Evolutionary conservation across 371 early-diverging fungal species (phyloP), one percentile per base, ranked within the genome.

Genomic region (Umbelopsis sp.): DNA sequence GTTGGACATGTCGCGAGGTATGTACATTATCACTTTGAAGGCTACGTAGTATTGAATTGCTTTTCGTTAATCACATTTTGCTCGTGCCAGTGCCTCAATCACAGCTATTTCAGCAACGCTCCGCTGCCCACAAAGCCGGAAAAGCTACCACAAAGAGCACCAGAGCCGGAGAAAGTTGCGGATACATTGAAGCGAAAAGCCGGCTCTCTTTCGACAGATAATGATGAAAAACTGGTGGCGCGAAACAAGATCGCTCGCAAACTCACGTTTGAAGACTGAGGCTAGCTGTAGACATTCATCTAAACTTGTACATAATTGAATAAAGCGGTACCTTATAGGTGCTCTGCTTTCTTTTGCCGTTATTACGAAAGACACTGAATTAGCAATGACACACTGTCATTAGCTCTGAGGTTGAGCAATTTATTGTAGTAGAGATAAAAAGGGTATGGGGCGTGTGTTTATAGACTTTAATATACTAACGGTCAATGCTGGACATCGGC

Each of bases 121-220:
- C 99, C 99, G 18, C 74, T 89, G 20, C 96, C 99, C 5, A 98
- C 99, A 9, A 71, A 75, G 12, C 94, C 94, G 0, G 88, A 87
- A 29, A 89, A 91, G 63, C 84, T 99, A 24, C 98, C 99, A 0
- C 86, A 80, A 52, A 64, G 70, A 35, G 70, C 75, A 37, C 75
- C 74, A 5, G 71, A 74, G 53, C 69, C 69, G 41, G 75, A 75
- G 64, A 69, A 72, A 16, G 72, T 72, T 3, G 72, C 75, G 16
- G 68, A 75, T 32, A 71, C 75, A n/a, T 37, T 75, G 22, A 75
- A 75, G 41, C 63, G 72, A 63, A 69, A 69, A 45, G 69, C 75
- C 7, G 75, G 69, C 1, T 22, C 68, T 2, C 14, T 35, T 3
- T 24, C 65, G 41, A 65, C 37, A 12, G 68, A 72, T 20, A 69